Conservation (phyloP, 2,329 filamentous ascomycete genomes). For the Endothia cerciana region DNA sequence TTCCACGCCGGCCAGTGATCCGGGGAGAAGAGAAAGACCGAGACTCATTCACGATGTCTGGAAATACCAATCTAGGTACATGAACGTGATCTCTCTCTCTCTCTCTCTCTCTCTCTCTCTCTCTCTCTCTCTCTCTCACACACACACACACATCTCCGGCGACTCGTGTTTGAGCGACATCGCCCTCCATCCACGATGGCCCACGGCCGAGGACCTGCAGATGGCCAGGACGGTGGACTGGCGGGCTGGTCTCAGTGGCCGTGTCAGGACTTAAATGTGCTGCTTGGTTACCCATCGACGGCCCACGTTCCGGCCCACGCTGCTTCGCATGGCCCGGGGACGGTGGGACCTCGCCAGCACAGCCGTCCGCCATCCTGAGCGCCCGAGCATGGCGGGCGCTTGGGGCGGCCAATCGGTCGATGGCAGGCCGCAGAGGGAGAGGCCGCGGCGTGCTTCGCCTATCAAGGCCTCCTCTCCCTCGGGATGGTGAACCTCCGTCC, state of each 20-base stretch:
- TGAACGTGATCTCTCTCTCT: neutral
- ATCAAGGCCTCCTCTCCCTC: neutral
- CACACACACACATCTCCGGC: too few relatives aligned
- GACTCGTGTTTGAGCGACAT: too few relatives aligned
- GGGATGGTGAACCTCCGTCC: conserved; percentile 3
- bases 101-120: neutral
- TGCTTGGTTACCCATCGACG: neutral
- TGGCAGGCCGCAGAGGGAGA: too few relatives aligned
- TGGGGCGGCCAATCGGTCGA: conserved; percentile 3
- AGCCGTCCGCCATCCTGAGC: neutral
- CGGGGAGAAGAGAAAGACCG: neutral
- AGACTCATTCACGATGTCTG: neutral
- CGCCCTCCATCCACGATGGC: too few relatives aligned
- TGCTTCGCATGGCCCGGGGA: too few relatives aligned
- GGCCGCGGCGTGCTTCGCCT: neutral
- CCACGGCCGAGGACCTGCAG: neutral
- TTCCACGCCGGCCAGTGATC: neutral
- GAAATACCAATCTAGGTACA: neutral
- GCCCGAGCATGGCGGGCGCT: neutral
- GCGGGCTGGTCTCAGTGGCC: neutral
- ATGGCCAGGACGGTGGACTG: neutral
- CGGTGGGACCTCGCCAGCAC: neutral
- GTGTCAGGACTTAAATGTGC: neutral
- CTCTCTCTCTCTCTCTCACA: too few relatives aligned
- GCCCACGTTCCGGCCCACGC: too few relatives aligned